Base-by-base conservation (phyloP, 176 grass and related monocot species). In the Aegilops sharonensis region DNA sequence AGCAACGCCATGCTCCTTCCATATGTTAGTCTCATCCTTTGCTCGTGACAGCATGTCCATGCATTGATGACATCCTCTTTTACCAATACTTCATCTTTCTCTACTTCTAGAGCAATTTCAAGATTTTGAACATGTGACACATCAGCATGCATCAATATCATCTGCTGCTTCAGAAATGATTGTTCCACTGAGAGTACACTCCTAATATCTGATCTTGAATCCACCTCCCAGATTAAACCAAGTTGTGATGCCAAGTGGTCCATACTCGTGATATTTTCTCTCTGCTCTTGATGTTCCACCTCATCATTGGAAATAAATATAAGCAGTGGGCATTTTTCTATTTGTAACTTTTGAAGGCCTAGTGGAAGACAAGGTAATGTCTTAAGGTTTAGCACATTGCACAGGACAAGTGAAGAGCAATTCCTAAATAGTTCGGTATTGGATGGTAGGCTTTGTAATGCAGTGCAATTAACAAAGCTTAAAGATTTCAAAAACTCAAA, bases 321-420 rank as follows among this genome's bases (percentile, higher is more conserved):
- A 11, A 87, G 70, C 31, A 82, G 3, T 23, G 60, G 79, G 34
- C 86, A 86, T 5, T 2, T 10, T 1, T 9, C 1, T 5, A 64
- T 1, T 27, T 0, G 0, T 64, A 64, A 13, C 24, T 0, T 2
- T 12, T 64, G 0, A 64, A 64, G 61, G 23, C 61, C 9, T 64
- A 2, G 3, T 75, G 70, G 78, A 39, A 82, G 60, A 82, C 6
- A 18, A 15, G 69, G 5, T 39, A 87, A 2, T 40, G n/a, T 68
- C 20, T 42, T 82, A 48, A 86, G 5, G 8, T 32, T 80, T 68
- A 77, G 11, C 12, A 86, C 0, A 47, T 79, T 34, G 0, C 0
- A 0, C 3, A 86, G 66, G 0, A 1, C 0, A 3, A 86, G 12
- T 12, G 0, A 0, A 8, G 5, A 1, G 12, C 85, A 86, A 34